These are phyloP conservation scores for Pythium chondricola DNA, from an alignment of 352 stramenopile genomes.

Conservation along the genomic window DNA sequence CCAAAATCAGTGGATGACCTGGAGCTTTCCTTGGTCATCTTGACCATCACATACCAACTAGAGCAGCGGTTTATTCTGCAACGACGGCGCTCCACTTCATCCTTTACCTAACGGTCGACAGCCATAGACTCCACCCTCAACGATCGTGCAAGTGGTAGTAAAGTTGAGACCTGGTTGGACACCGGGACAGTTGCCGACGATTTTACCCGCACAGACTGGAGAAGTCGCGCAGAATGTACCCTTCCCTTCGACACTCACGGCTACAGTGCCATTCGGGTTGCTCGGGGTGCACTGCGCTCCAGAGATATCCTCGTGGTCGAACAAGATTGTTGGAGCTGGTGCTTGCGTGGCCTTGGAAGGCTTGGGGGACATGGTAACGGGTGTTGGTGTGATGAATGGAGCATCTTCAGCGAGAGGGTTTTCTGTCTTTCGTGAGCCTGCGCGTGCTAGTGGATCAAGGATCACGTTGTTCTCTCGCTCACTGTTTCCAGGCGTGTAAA, in stretches of 20 bases:
- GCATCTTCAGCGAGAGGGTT: neutral
- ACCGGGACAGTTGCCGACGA: conserved; percentile 10
- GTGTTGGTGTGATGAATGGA: neutral
- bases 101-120: too few relatives aligned
- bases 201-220: conserved; percentile 7
- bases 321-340: neutral
- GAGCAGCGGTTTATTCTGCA: too few relatives aligned
- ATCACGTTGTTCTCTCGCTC: neutral
- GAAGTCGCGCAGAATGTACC: conserved; percentile 16
- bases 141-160: neutral
- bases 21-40: too few relatives aligned
- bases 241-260: conserved; percentile 13
- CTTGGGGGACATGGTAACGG: neutral
- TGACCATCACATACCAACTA: too few relatives aligned
- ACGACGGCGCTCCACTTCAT: too few relatives aligned
- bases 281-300: neutral
- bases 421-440: neutral
- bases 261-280: neutral
- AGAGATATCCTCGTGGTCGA: too few relatives aligned
- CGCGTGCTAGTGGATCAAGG: conserved; percentile 1
- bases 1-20: too few relatives aligned
- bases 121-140: conserved; percentile 4
- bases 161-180: conserved; percentile 9
- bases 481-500: neutral
- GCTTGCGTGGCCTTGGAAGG: neutral